Percentiles rank a stretch among this genome's conserved stretches.
These are phyloP conservation scores for Eucalyptus cladocalyx DNA, from an alignment of 345 rosid species.

Conservation along the genomic window DNA sequence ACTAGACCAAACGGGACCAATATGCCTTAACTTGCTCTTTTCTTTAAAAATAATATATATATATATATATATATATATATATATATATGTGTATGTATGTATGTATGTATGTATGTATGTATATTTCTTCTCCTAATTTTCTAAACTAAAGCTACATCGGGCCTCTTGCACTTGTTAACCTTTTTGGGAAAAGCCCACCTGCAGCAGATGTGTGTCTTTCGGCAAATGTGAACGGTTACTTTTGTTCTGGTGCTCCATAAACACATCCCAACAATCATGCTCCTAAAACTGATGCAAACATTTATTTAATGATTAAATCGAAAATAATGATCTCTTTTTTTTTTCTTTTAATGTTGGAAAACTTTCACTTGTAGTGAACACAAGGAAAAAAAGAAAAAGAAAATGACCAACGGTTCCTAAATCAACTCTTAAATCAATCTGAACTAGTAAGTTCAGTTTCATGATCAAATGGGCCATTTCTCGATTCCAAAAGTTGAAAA, in stretches of 20 bases:
- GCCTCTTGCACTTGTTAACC: background rate
- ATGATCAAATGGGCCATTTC: background rate
- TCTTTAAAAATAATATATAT: too few species aligned
- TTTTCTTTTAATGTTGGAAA: background rate
- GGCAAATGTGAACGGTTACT: background rate
- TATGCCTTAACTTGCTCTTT: background rate
- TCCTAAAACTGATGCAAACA: background rate
- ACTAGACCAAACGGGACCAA: background rate
- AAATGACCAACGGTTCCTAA: background rate
- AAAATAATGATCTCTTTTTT: background rate
- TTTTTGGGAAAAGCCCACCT: background rate
- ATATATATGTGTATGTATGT: too few species aligned
- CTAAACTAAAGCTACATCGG: background rate
- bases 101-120: too few species aligned
- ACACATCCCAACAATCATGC: background rate
- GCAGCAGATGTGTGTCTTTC: background rate
- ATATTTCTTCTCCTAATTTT: background rate
- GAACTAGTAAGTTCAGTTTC: background rate
- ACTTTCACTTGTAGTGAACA: background rate
- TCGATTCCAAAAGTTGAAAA: background rate
- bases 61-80: too few species aligned
- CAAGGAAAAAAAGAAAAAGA: background rate
- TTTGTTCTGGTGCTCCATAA: background rate
- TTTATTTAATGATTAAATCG: background rate
- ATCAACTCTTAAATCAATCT: accelerated